Percentiles rank a stretch among this genome's conserved stretches.
Conservation (phyloP, 1,284 basidiomycete species). For the Rhodotorula sp. region DNA sequence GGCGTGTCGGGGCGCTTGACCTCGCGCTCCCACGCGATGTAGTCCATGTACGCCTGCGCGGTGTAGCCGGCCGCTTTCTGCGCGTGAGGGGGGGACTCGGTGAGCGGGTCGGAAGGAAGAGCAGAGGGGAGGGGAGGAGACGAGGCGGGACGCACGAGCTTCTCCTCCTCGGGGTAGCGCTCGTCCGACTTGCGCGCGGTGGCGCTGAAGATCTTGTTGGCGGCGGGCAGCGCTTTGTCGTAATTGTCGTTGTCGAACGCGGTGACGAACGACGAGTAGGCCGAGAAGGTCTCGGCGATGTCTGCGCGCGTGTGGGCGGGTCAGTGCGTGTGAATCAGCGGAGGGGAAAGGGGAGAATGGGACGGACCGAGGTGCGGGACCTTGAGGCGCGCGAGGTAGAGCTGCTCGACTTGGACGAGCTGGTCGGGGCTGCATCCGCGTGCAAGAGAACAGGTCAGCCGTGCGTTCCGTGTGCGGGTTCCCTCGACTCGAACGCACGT, state of each 20-base stretch:
- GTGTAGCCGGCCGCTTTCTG: slow-evolving; percentile 20
- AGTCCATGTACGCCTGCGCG: slow-evolving; percentile 59
- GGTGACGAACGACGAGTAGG: slow-evolving; percentile 84
- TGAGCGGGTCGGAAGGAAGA: too few relatives aligned
- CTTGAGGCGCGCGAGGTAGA: slow-evolving; percentile 50
- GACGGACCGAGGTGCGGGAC: slow-evolving; percentile 48
- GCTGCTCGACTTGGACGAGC: slow-evolving; percentile 47
- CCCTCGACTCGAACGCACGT: neutral
- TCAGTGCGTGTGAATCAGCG: neutral
- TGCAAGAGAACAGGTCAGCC: neutral
- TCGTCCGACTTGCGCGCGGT: slow-evolving; percentile 30
- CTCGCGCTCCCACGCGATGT: slow-evolving; percentile 64
- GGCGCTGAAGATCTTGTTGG: slow-evolving; percentile 59
- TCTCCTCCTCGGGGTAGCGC: slow-evolving; percentile 39
- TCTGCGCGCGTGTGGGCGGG: slow-evolving; percentile 36
- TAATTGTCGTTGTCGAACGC: slow-evolving; percentile 71
- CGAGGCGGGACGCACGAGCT: slow-evolving; percentile 27
- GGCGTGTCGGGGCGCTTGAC: slow-evolving; percentile 65
- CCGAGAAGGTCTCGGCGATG: slow-evolving; percentile 73
- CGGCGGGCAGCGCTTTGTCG: slow-evolving; percentile 69
- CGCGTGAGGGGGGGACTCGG: too few relatives aligned
- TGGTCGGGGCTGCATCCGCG: slow-evolving; percentile 43
- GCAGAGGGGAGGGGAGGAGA: rapidly evolving
- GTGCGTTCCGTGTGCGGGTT: neutral
- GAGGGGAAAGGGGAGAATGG: slow-evolving; percentile 38